These are phyloP conservation scores for Collybia mongolica DNA, from an alignment of 768 basidiomycete genomes.

Conservation along the genomic window DNA sequence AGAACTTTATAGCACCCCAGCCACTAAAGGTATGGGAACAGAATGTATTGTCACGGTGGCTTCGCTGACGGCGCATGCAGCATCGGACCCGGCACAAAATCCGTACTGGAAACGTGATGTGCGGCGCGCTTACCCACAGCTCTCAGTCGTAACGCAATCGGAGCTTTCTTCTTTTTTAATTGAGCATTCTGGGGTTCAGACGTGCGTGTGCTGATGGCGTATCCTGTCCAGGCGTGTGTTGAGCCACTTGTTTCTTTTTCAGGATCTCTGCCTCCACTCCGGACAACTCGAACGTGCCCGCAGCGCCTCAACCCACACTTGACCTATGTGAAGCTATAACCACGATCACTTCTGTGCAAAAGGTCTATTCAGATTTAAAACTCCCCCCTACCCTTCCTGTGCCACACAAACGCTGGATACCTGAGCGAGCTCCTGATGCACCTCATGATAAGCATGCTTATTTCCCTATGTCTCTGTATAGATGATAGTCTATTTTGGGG, in stretches of 20 bases:
- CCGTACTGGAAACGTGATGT: conserved; percentile 98
- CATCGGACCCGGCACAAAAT: conserved; percentile 85
- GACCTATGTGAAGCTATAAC: conserved; percentile 75
- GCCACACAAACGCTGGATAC: conserved; percentile 71
- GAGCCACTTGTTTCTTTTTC: not conserved
- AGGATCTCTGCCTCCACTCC: conserved; percentile 58
- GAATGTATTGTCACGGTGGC: not conserved
- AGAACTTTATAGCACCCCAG: conserved; percentile 84
- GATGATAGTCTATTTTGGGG: conserved; percentile 20
- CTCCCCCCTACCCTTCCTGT: conserved; percentile 77
- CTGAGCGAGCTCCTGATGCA: conserved; percentile 68
- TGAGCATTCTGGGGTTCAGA: conserved; percentile 64
- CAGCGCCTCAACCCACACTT: conserved; percentile 39
- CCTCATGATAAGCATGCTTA: conserved; percentile 82
- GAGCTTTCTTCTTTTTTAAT: conserved; percentile 81
- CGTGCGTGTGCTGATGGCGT: conserved; percentile 45
- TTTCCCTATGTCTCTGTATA: conserved; percentile 80
- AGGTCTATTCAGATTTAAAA: conserved; percentile 58
- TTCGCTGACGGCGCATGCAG: conserved; percentile 31
- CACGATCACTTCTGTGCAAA: conserved; percentile 52
- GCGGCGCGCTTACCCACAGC: conserved; percentile 87
- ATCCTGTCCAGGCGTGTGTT: not conserved
- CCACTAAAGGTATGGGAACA: conserved; percentile 67
- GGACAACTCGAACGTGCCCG: conserved; percentile 44
- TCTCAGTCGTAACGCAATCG: conserved; percentile 83